Conservation (phyloP, 805 yeast species). For the Lipomyces sp. region DNA sequence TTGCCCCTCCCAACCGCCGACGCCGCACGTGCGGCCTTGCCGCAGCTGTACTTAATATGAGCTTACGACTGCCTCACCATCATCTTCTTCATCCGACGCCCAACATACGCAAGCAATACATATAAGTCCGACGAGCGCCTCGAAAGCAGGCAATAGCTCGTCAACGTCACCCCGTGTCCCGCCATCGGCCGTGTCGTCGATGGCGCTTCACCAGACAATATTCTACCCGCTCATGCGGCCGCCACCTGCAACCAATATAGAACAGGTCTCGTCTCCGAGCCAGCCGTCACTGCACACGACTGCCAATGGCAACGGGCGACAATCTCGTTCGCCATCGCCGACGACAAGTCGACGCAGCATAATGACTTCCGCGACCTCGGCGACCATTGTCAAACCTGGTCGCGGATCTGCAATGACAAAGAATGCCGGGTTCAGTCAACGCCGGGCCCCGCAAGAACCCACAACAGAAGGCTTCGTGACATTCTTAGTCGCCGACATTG, state of each 20-base stretch:
- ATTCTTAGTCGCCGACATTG: constrained; percentile 16
- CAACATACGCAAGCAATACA: background rate
- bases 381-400: background rate
- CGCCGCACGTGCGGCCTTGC: background rate
- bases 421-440: background rate
- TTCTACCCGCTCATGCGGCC: background rate
- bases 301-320: background rate
- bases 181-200: constrained; percentile 3
- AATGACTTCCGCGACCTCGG: background rate
- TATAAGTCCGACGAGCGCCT: background rate
- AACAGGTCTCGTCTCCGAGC: background rate
- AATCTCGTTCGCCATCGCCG: background rate
- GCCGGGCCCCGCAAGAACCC: background rate
- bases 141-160: background rate
- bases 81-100: too few species aligned
- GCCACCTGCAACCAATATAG: background rate
- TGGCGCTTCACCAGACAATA: background rate
- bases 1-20: background rate
- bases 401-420: background rate
- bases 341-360: background rate
- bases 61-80: too few species aligned
- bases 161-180: background rate
- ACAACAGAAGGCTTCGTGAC: background rate
- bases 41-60: background rate
- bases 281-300: background rate